Percentiles rank a stretch among this genome's conserved stretches.
These are phyloP conservation scores for Aureococcus anophagefferens DNA, from an alignment of 108 stramenopile species.

Conservation along the genomic window DNA sequence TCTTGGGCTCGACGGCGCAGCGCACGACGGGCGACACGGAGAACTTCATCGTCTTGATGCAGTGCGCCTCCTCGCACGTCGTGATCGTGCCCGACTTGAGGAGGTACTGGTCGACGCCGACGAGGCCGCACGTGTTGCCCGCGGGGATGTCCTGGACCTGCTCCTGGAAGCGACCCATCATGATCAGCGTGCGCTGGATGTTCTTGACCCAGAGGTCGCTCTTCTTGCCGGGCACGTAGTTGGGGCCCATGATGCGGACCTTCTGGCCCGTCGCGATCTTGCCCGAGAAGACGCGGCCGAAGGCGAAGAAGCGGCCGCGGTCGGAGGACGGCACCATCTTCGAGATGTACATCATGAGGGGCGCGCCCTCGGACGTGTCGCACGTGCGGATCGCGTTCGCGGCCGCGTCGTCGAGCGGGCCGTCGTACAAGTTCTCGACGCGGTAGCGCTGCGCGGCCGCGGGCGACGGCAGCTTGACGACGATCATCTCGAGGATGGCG, in stretches of 20 bases:
- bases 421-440: slow-evolving; percentile 94
- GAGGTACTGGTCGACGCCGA: slow-evolving; percentile 99
- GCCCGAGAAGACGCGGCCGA: slow-evolving; percentile 99
- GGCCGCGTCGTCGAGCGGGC: slow-evolving; percentile 94
- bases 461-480: slow-evolving; percentile 97
- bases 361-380: slow-evolving; percentile 84
- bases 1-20: slow-evolving; percentile 99
- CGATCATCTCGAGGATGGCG: slow-evolving; percentile 99
- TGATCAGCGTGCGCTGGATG: slow-evolving; percentile 99
- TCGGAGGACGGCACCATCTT: slow-evolving; percentile 99
- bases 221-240: slow-evolving; percentile 99
- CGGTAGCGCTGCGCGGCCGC: slow-evolving; percentile 90
- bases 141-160: slow-evolving; percentile 97
- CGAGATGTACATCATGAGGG: slow-evolving; percentile 98
- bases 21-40: slow-evolving; percentile 99
- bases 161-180: slow-evolving; percentile 99
- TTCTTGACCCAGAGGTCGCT: slow-evolving; percentile 99
- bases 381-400: slow-evolving; percentile 95
- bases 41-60: slow-evolving; percentile 99
- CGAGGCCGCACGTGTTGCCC: slow-evolving; percentile 99
- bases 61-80: slow-evolving; percentile 87
- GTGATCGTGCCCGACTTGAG: slow-evolving; percentile 99
- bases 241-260: slow-evolving; percentile 99
- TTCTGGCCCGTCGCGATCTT: slow-evolving; percentile 97
- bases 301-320: slow-evolving; percentile 99